Evolutionary conservation across 2,329 filamentous ascomycete genomes (phyloP), one percentile per base, ranked within the genome.

Genomic region (Cytospora piceae): DNA sequence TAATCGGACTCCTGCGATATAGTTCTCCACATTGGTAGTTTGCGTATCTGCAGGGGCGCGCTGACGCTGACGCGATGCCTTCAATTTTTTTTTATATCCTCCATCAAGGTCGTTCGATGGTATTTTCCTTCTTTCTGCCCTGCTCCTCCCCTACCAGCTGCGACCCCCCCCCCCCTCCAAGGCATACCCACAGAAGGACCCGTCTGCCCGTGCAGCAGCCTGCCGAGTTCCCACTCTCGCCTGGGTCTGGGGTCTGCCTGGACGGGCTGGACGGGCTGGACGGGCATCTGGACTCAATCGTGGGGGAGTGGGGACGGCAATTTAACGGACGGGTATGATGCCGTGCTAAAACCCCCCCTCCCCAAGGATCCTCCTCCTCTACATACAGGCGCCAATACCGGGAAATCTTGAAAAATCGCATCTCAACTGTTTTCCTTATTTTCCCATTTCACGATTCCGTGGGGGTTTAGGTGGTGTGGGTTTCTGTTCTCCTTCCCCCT

Each of bases 31-130:
- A 42, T 20, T 12, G 27, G 1, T 42, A n/a, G 17, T 42, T 17
- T n/a, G 39, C 1, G 31, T 9, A 17, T 57, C 52, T 63, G 61
- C 61, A 63, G 61, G 61, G 53, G 51, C 46, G 34, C 34, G 34
- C 34, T 34, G 32, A 34, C 32, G 32, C 32, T 37, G 34, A 37
- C 34, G 39, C 53, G 61, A 57, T 51, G 37, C 39, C 52, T 15
- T 56, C 52, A 34, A 42, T 1, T 20, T n/a, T n/a, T 42, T 42
- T 31, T 37, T 22, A 9, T n/a, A 49, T n/a, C 20, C 11, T 14
- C n/a, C n/a, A 24, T 49, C 46, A 49, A 49, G 22, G 34, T 14
- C 34, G 3, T 49, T 4, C 27, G n/a, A 6, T 49, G 46, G 9
- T 5, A 12, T 49, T 24, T 24, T 24, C n/a, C n/a, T 24, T 24